phyloP scores from a whole-genome alignment of 495 filamentous ascomycete species.

The Daldinia vernicosa region DNA sequence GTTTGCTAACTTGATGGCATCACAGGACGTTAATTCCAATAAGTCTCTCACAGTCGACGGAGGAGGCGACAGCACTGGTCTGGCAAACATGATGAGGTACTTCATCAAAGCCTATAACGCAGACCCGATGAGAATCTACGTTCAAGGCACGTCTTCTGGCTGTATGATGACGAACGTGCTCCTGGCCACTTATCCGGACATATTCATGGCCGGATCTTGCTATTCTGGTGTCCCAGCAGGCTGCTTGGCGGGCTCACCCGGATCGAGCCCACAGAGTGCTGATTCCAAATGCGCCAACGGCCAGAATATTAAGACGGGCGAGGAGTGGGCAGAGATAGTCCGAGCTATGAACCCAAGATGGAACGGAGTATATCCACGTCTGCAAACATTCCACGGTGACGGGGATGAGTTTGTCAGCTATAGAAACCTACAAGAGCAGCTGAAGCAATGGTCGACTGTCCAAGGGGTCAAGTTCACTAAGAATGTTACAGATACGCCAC shows the following conservation, averaged over 20 bases:
- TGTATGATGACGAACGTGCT: slow-evolving; percentile 63
- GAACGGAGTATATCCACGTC: slow-evolving; percentile 47
- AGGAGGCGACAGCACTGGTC: slow-evolving; percentile 54
- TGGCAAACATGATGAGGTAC: slow-evolving; percentile 62
- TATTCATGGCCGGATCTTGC: slow-evolving; percentile 52
- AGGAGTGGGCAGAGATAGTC: slow-evolving; percentile 47
- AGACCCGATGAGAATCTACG: slow-evolving; percentile 56
- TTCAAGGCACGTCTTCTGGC: slow-evolving; percentile 58
- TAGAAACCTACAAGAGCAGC: slow-evolving; percentile 55
- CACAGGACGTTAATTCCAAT: slow-evolving; percentile 52
- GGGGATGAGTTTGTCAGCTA: slow-evolving; percentile 49
- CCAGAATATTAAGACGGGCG: slow-evolving; percentile 45
- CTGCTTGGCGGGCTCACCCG: slow-evolving; percentile 50
- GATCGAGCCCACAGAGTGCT: slow-evolving; percentile 49
- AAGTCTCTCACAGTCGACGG: slow-evolving; percentile 53
- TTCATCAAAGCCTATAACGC: slow-evolving; percentile 55
- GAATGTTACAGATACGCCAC: slow-evolving; percentile 49
- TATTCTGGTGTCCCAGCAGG: slow-evolving; percentile 54
- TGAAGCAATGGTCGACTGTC: slow-evolving; percentile 55
- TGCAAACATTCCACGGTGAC: slow-evolving; percentile 54
- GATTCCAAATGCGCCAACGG: slow-evolving; percentile 54
- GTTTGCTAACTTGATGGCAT: slow-evolving; percentile 49
- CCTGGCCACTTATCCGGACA: slow-evolving; percentile 50
- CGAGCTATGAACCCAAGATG: slow-evolving; percentile 48
- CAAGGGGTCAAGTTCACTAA: slow-evolving; percentile 44